phyloP scores from a whole-genome alignment of 495 filamentous ascomycete species.

The Penicillium paxilli region DNA sequence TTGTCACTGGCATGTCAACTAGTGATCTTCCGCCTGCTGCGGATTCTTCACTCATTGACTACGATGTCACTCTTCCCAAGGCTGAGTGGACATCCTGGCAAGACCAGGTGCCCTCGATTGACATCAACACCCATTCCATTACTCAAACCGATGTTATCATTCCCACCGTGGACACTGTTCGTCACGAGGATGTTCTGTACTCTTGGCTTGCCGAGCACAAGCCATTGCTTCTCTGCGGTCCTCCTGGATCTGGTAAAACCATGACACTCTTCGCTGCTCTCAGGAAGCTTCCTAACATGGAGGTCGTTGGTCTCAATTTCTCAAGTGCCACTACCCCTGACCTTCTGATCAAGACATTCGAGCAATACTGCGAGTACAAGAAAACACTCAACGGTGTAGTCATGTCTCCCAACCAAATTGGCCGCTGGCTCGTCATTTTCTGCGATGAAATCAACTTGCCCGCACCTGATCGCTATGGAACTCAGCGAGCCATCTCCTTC shows the following conservation, averaged over 20 bases:
- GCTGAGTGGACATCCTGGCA: conserved; percentile 93
- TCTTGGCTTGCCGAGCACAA: conserved; percentile 99
- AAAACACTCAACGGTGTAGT: conserved; percentile 96
- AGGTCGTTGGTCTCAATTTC: conserved; percentile 98
- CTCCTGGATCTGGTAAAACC: conserved; percentile 97
- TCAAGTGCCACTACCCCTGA: conserved; percentile 98
- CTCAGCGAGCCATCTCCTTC: conserved; percentile 95
- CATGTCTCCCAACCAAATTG: conserved; percentile 93
- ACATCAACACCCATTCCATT: conserved; percentile 96
- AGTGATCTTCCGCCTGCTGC: conserved; percentile 77
- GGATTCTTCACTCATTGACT: conserved; percentile 89
- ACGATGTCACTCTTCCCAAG: conserved; percentile 81
- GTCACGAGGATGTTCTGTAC: conserved; percentile 96
- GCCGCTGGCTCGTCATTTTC: conserved; percentile 97
- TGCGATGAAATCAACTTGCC: conserved; percentile 99
- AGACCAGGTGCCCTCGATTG: conserved; percentile 86
- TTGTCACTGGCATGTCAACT: conserved; percentile 72
- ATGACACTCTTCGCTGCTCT: conserved; percentile 99
- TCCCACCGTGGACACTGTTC: conserved; percentile 92
- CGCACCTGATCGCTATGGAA: conserved; percentile 97
- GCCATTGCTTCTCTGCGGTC: conserved; percentile 91
- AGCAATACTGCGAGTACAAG: conserved; percentile 99
- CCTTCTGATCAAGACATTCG: conserved; percentile 96
- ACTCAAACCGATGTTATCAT: conserved; percentile 98
- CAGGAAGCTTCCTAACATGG: conserved; percentile 95